Percentiles rank a stretch among this genome's conserved stretches.
Evolutionary conservation across 345 rosid species (phyloP).

Genomic region (Raphanus raphanistrum): DNA sequence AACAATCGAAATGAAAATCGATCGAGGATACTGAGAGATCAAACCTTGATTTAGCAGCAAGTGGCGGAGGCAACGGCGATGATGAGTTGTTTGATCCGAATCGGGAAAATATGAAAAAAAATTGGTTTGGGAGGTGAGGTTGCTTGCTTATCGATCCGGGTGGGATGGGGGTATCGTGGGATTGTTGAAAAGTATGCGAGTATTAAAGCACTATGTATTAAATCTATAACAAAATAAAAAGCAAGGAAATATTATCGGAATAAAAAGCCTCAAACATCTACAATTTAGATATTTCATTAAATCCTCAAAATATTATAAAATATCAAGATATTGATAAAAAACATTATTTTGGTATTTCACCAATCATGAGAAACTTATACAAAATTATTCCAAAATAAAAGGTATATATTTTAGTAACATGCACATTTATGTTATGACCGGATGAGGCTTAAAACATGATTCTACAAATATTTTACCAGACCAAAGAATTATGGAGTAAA

Average conservation of each 20-base stretch:
- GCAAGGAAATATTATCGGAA: neutral
- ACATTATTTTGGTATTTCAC: too few species aligned
- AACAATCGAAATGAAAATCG: neutral
- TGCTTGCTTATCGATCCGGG: neutral
- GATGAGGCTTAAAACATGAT: too few species aligned
- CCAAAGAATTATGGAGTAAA: too few species aligned
- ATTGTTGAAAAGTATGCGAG: neutral
- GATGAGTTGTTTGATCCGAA: constrained; percentile 4
- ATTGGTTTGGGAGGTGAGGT: neutral
- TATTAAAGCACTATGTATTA: neutral
- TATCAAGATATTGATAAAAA: too few species aligned
- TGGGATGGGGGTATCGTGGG: neutral
- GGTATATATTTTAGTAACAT: too few species aligned
- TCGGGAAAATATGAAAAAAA: neutral
- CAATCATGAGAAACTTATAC: too few species aligned
- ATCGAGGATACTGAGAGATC: neutral
- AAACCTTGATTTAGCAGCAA: constrained; percentile 6
- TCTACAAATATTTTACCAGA: too few species aligned
- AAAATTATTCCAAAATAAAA: too few species aligned
- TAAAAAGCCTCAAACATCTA: too few species aligned
- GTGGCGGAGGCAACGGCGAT: neutral
- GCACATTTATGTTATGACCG: too few species aligned
- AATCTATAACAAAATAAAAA: neutral
- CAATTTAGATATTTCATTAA: too few species aligned
- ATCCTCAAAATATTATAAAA: too few species aligned